Evolutionary conservation across 345 rosid genomes (phyloP), one percentile per base, ranked within the genome.

Genomic region (Corchorus olitorius): DNA sequence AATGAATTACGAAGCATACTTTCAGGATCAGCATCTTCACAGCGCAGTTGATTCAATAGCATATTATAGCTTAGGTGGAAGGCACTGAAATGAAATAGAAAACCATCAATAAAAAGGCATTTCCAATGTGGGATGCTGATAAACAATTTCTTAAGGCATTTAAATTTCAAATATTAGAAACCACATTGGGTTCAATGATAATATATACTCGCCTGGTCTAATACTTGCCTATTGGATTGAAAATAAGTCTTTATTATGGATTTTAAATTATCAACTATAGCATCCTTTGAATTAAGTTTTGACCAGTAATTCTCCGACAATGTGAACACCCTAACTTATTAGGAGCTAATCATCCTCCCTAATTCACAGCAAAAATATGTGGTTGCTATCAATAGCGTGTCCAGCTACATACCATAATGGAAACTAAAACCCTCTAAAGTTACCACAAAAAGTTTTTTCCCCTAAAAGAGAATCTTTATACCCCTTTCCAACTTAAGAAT

Each of bases 61-160:
- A 93, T 96, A 85, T 96, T 96, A 87, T 96, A 93, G 87, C 93
- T 96, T 76, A 96, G 84, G 88, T 96, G 99, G 84, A 96, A 96
- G 65, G 98, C 98, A 84, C 99, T 96, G 91, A 73, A 72, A 66
- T 49, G 63, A 39, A 80, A 76, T 19, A 54, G 59, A 81, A 86
- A 77, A 15, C 15, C 1, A 55, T 37, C 71, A 78, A 52, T 27
- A 4, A 41, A 19, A 66, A 39, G 19, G 20, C 17, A 41, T 65
- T 34, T 65, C 5, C 63, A 59, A 22, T 5, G 43, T 39, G 43
- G 43, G 43, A 2, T 0, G 43, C 6, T 39, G 43, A 39, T 4
- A 39, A 6, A 39, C 43, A 39, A 39, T 6, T 39, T 39, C 43
- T 39, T 39, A 39, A 27, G 43, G 43, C 43, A 39, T 39, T 39